Conservation (phyloP, 768 basidiomycete species). For the Lactarius psammicola region DNA sequence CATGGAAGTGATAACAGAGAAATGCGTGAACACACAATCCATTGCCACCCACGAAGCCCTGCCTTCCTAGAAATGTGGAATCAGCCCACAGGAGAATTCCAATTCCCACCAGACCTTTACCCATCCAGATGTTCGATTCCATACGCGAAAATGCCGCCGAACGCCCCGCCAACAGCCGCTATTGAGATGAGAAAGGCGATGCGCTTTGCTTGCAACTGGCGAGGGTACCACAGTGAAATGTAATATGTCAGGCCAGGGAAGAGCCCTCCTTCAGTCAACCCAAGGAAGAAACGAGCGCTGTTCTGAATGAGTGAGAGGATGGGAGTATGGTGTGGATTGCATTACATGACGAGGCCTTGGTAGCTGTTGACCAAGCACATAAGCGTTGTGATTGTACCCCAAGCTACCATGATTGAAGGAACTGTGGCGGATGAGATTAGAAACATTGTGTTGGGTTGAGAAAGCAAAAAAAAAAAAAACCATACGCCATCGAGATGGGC, state of each 20-base stretch:
- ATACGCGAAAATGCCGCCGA: constrained; percentile 50
- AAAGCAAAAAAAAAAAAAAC: constrained; percentile 7
- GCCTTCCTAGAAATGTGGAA: constrained; percentile 28
- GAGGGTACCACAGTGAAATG: constrained; percentile 60
- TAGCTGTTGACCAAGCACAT: constrained; percentile 41
- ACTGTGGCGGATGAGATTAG: constrained; percentile 35
- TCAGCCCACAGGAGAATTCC: not conserved
- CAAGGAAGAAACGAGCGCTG: constrained; percentile 45
- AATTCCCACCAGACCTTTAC: constrained; percentile 26
- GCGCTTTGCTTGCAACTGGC: constrained; percentile 54
- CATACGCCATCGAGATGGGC: constrained; percentile 41
- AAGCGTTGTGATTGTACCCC: constrained; percentile 42
- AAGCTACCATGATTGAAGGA: constrained; percentile 40
- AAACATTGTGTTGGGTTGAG: not conserved
- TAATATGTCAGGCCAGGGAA: constrained; percentile 44
- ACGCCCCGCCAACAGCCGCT: constrained; percentile 52
- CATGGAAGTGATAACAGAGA: not conserved
- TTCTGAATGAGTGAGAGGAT: not conserved
- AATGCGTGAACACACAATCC: constrained; percentile 43
- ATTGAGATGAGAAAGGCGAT: constrained; percentile 65
- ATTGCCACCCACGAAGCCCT: constrained; percentile 44
- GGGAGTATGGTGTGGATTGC: constrained; percentile 23
- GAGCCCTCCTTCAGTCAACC: constrained; percentile 47
- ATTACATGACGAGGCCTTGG: constrained; percentile 35
- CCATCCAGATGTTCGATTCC: constrained; percentile 49